Evolutionary conservation across 345 rosid genomes (phyloP).

Genomic region (Zanthoxylum bungeanum): DNA sequence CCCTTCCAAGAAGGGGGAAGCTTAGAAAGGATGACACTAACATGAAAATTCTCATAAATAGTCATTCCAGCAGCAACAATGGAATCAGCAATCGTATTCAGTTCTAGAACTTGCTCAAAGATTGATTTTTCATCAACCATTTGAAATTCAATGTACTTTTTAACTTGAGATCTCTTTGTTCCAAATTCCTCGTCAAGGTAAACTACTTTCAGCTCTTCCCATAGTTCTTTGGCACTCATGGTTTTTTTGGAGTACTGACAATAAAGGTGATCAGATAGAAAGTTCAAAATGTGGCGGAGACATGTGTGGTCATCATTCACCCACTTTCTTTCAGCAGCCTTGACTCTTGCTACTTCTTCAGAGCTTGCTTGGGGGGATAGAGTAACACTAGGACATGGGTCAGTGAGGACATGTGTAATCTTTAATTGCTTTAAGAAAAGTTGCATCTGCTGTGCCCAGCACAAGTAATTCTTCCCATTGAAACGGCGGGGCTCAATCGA

Average conservation of each 20-base stretch:
- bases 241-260: slow-evolving; percentile 47
- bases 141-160: slow-evolving; percentile 70
- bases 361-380: slow-evolving; percentile 27
- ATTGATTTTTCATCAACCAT: slow-evolving; percentile 58
- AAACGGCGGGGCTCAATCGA: slow-evolving; percentile 52
- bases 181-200: slow-evolving; percentile 62
- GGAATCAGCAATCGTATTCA: slow-evolving; percentile 69
- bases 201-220: slow-evolving; percentile 71
- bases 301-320: slow-evolving; percentile 64
- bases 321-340: slow-evolving; percentile 51
- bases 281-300: slow-evolving; percentile 55
- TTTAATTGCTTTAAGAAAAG: slow-evolving; percentile 61
- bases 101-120: slow-evolving; percentile 54
- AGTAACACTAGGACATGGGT: slow-evolving; percentile 40
- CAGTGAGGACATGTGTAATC: slow-evolving; percentile 57
- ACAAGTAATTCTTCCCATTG: slow-evolving; percentile 64
- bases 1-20: slow-evolving; percentile 83
- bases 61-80: slow-evolving; percentile 56
- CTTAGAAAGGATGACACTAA: slow-evolving; percentile 64
- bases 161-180: slow-evolving; percentile 64
- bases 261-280: slow-evolving; percentile 65
- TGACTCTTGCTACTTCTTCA: slow-evolving; percentile 29
- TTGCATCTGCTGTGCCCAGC: slow-evolving; percentile 68
- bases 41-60: slow-evolving; percentile 74
- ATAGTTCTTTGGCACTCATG: slow-evolving; percentile 65